These are phyloP conservation scores for Aspergillus eucalypticola DNA, from an alignment of 2,329 filamentous ascomycete species.

Conservation along the genomic window DNA sequence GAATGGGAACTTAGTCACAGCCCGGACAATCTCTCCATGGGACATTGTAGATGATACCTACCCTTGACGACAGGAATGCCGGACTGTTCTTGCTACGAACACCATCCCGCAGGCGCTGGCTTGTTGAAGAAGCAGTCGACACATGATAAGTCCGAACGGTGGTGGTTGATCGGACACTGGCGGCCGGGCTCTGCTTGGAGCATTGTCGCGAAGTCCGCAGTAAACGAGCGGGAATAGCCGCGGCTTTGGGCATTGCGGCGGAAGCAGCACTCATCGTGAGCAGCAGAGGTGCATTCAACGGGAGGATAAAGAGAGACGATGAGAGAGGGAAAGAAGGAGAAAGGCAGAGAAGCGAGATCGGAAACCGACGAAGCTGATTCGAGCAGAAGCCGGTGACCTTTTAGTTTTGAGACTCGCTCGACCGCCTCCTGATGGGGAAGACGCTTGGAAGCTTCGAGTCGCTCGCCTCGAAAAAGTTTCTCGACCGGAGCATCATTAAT, in stretches of 20 bases:
- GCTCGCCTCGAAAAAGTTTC: constrained; percentile 36
- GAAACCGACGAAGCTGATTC: constrained; percentile 4
- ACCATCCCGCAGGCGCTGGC: constrained; percentile 30
- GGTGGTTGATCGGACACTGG: constrained; percentile 31
- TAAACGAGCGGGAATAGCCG: constrained; percentile 45
- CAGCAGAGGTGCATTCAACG: constrained; percentile 19
- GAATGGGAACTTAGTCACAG: constrained; percentile 11
- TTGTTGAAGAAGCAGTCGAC: constrained; percentile 26
- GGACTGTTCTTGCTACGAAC: constrained; percentile 27
- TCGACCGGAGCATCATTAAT: constrained; percentile 31
- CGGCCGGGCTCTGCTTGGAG: constrained; percentile 35
- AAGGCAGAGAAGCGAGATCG: not conserved
- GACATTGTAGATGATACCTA: constrained; percentile 22
- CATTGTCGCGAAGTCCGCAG: constrained; percentile 44
- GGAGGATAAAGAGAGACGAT: not conserved
- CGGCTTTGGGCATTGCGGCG: constrained; percentile 44
- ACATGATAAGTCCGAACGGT: constrained; percentile 42
- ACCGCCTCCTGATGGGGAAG: constrained; percentile 25
- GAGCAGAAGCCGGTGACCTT: constrained; percentile 6
- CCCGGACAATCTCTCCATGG: not conserved
- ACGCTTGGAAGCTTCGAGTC: constrained; percentile 35
- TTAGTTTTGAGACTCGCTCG: not conserved
- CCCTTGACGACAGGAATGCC: constrained; percentile 30
- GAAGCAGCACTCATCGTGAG: constrained; percentile 42
- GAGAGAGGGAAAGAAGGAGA: constrained; percentile 3